These are phyloP conservation scores for Pilatotrama ljubarskyi DNA, from an alignment of 768 basidiomycete species.

Conservation along the genomic window DNA sequence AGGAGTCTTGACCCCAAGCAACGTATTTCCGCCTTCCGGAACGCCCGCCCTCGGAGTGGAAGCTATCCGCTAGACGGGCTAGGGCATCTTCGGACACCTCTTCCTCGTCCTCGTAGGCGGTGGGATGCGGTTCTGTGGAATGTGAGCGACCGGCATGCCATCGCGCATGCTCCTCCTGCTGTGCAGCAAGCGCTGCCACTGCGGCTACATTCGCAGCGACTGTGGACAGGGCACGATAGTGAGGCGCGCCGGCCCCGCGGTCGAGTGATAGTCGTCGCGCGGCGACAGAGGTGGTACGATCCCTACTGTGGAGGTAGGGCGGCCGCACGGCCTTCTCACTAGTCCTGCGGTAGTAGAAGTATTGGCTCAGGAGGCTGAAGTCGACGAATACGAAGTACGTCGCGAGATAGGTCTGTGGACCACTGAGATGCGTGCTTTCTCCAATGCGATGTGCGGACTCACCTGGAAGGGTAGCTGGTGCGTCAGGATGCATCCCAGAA, in stretches of 20 bases:
- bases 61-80: conserved; percentile 66
- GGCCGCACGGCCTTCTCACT: conserved; percentile 17
- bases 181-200: conserved; percentile 67
- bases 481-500: conserved; percentile 89
- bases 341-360: conserved; percentile 64
- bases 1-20: conserved; percentile 64
- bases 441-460: conserved; percentile 25
- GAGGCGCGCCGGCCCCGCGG: conserved; percentile 49
- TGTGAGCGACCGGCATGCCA: conserved; percentile 31
- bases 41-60: conserved; percentile 69
- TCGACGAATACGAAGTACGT: conserved; percentile 90
- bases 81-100: conserved; percentile 52
- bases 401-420: conserved; percentile 81
- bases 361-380: conserved; percentile 72
- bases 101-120: conserved; percentile 42
- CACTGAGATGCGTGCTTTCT: conserved; percentile 2
- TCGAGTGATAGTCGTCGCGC: conserved; percentile 53
- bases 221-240: conserved; percentile 67
- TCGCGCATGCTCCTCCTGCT: conserved; percentile 49
- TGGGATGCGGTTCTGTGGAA: conserved; percentile 15
- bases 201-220: conserved; percentile 74
- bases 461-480: conserved; percentile 95
- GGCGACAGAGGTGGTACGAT: conserved; percentile 16
- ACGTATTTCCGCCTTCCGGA: conserved; percentile 50
- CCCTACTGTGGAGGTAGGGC: conserved; percentile 17